Conservation (phyloP, 305 asterid genomes). For the Fraxinus albicans region DNA sequence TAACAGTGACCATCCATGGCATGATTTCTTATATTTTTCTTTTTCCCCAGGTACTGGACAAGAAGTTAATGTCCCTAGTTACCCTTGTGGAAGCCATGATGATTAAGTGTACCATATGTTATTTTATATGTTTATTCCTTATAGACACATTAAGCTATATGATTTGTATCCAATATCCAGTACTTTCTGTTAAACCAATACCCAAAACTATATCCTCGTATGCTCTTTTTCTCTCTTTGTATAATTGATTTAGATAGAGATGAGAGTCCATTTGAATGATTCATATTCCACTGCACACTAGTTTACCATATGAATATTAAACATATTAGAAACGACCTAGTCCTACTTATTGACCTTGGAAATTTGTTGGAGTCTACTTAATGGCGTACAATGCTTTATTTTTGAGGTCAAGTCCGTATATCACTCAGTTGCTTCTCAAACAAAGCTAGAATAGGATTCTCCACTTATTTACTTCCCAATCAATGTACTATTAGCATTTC, state of each 20-base stretch:
- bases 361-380: not conserved
- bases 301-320: not conserved
- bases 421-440: not conserved
- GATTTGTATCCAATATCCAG: not conserved
- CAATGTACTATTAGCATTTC: not conserved
- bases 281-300: not conserved
- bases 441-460: not conserved
- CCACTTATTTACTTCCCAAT: not conserved
- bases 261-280: not conserved
- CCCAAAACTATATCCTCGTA: not conserved
- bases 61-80: not conserved
- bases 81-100: not conserved
- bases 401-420: not conserved
- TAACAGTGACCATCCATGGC: not conserved
- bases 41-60: not conserved
- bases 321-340: not conserved
- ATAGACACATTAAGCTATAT: not conserved
- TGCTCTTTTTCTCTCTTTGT: not conserved
- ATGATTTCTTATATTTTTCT: not conserved
- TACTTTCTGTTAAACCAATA: not conserved
- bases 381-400: not conserved
- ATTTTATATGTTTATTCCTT: not conserved
- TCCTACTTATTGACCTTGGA: not conserved
- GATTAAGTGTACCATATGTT: not conserved
- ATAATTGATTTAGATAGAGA: not conserved